A percentile compares a stretch with the other conserved stretches of the same genome.
Conservation (phyloP, 495 filamentous ascomycete species). For the Xylaria flabelliformis region DNA sequence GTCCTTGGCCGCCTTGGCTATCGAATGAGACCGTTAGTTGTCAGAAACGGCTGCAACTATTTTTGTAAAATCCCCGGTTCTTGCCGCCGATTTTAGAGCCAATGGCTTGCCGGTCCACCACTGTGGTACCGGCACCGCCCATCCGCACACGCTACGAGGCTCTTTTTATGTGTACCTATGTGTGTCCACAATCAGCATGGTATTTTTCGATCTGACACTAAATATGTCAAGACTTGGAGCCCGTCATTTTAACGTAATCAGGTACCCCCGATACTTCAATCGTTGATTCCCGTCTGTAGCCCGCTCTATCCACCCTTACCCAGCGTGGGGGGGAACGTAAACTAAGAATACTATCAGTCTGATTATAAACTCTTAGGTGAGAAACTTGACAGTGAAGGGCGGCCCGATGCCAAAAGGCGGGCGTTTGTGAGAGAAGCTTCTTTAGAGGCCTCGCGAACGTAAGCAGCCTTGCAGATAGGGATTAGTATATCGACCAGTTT, state of each 20-base stretch:
- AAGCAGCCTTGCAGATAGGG: slow-evolving; percentile 14
- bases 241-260: slow-evolving; percentile 9
- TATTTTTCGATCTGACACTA: background rate
- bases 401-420: slow-evolving; percentile 14
- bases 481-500: slow-evolving; percentile 23
- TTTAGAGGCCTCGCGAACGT: slow-evolving; percentile 12
- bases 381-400: slow-evolving; percentile 6
- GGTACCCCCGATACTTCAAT: background rate
- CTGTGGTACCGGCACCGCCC: slow-evolving; percentile 28
- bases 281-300: slow-evolving; percentile 12
- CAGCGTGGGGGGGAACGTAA: slow-evolving; percentile 11
- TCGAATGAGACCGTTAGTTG: slow-evolving; percentile 22
- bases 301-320: slow-evolving; percentile 13
- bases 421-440: background rate
- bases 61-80: slow-evolving; percentile 26
- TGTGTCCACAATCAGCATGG: slow-evolving; percentile 23
- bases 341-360: slow-evolving; percentile 12
- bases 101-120: slow-evolving; percentile 21
- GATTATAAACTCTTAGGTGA: slow-evolving; percentile 28
- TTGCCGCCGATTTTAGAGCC: slow-evolving; percentile 24
- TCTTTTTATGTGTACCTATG: background rate
- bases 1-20: slow-evolving; percentile 8
- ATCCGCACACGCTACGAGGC: slow-evolving; percentile 20
- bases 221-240: background rate
- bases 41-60: slow-evolving; percentile 25